phyloP scores from a whole-genome alignment of 1,139 yeast genomes.

The Scheffersomyces cryptocercus region DNA sequence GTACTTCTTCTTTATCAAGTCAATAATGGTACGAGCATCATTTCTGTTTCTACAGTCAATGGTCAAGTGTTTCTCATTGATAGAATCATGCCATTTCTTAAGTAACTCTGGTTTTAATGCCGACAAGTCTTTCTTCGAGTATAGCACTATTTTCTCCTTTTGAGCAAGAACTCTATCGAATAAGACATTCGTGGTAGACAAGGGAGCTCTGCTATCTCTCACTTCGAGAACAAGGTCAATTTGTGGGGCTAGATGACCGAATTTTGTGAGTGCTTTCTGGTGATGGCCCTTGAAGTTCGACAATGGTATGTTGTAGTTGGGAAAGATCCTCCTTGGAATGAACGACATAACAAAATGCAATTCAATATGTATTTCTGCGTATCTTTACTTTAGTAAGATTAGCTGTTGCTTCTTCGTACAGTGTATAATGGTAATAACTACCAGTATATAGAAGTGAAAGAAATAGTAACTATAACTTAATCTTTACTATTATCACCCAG shows the following conservation, averaged over 20 bases:
- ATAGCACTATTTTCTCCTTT: constrained; percentile 61
- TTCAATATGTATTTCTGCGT: not conserved
- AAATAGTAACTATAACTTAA: too few species aligned
- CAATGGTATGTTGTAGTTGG: constrained; percentile 65
- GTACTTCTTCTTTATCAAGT: constrained; percentile 47
- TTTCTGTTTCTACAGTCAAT: constrained; percentile 57
- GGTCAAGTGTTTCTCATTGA: constrained; percentile 55
- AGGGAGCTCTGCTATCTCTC: constrained; percentile 87
- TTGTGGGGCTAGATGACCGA: constrained; percentile 74
- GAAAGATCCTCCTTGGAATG: constrained; percentile 53
- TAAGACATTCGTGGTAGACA: constrained; percentile 79
- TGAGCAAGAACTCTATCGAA: constrained; percentile 66
- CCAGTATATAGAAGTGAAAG: not conserved
- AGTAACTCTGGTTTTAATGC: constrained; percentile 34
- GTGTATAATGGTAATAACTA: not conserved
- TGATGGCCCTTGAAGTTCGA: constrained; percentile 94
- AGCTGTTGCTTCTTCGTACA: not conserved
- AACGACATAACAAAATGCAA: constrained; percentile 42
- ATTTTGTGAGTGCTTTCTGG: constrained; percentile 69
- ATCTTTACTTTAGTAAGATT: not conserved
- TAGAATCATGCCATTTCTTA: constrained; percentile 52
- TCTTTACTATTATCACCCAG: too few species aligned
- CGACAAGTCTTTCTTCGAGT: constrained; percentile 66
- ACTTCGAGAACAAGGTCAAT: constrained; percentile 81
- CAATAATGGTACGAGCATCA: constrained; percentile 56